Evolutionary conservation across 805 yeast genomes (phyloP).

Genomic region (Priceomyces fermenticarens): DNA sequence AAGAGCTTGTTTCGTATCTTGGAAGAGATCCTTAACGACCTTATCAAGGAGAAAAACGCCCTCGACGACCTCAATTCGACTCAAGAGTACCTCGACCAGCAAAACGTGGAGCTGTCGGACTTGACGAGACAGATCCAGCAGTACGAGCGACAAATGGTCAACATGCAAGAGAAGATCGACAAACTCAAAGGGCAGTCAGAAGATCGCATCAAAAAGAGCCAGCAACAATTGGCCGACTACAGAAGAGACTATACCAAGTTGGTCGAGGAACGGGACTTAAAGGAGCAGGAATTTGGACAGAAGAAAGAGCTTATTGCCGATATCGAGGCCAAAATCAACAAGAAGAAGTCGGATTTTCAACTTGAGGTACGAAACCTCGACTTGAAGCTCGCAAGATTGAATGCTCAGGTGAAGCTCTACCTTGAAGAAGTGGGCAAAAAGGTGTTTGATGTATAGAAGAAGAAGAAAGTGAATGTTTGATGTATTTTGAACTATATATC

Average conservation of each 20-base stretch:
- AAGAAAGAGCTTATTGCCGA: slow-evolving; percentile 46
- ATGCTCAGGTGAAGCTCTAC: slow-evolving; percentile 54
- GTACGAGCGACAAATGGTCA: slow-evolving; percentile 47
- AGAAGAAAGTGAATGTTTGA: no score
- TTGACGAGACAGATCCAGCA: slow-evolving; percentile 43
- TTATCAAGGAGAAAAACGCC: slow-evolving; percentile 40
- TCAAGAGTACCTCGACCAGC: slow-evolving; percentile 40
- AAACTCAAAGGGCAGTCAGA: slow-evolving; percentile 43
- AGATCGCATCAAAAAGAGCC: slow-evolving; percentile 42
- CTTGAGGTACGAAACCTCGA: slow-evolving; percentile 52
- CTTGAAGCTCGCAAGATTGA: slow-evolving; percentile 51
- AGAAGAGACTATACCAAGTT: slow-evolving; percentile 46
- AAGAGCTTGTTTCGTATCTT: slow-evolving; percentile 46
- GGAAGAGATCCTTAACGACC: slow-evolving; percentile 50
- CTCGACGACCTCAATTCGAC: slow-evolving; percentile 32
- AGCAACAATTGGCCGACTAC: slow-evolving; percentile 41
- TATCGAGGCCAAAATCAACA: slow-evolving; percentile 40
- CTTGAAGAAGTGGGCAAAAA: slow-evolving; percentile 47
- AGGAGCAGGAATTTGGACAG: slow-evolving; percentile 47
- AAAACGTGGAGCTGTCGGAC: slow-evolving; percentile 35
- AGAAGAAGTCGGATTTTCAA: slow-evolving; percentile 42
- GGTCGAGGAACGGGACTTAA: slow-evolving; percentile 45
- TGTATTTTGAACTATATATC: no score
- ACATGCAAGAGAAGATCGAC: slow-evolving; percentile 45
- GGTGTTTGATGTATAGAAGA: slow-evolving; percentile 10